Evolutionary conservation across 2,329 filamentous ascomycete genomes (phyloP), one percentile per base, ranked within the genome.

Genomic region (Neophaeococcomyces mojaviensis): DNA sequence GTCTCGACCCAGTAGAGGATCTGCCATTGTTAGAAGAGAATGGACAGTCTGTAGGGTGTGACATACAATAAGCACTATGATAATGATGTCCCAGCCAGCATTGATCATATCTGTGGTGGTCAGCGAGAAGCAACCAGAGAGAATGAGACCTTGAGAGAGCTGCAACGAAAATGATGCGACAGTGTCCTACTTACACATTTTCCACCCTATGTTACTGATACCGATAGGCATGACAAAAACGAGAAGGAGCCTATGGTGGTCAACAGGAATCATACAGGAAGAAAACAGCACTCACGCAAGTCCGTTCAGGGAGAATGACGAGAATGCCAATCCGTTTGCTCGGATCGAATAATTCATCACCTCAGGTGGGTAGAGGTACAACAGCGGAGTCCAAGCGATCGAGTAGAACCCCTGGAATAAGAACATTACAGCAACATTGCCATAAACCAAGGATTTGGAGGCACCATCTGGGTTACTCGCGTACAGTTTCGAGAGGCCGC

Each of bases 331-430:
- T 1, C 71, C 72, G 39, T 71, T 70, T 1, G 71, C 71, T 24
- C 72, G 66, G 36, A 74, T 70, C 1, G 68, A 67, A 51, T 72
- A 74, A 53, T 71, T 68, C 56, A 74, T 63, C 6, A 74, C 62
- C 55, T 75, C 72, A 0, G 72, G 64, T 1, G 72, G 70, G 48
- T 76, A 76, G 1, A 74, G 59, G 41, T 65, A 68, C 1, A 69
- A 59, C 20, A 77, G 53, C 2, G 72, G 72, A 5, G 71, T 76
- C 69, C 68, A 73, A 1, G 65, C 70, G n/a, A 76, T 59, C 1
- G 65, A 67, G 53, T 76, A 77, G 44, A 68, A 69, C 0, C 70
- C 72, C 45, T 73, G 69, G 55, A 76, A 77, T 2, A 76, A 58
- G 54, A 76, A 76, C 55, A 76, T 73, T 10, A 68, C 59, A 0